These are phyloP conservation scores for Penicillium sp. DNA, from an alignment of 2,329 filamentous ascomycete genomes.

Conservation along the genomic window DNA sequence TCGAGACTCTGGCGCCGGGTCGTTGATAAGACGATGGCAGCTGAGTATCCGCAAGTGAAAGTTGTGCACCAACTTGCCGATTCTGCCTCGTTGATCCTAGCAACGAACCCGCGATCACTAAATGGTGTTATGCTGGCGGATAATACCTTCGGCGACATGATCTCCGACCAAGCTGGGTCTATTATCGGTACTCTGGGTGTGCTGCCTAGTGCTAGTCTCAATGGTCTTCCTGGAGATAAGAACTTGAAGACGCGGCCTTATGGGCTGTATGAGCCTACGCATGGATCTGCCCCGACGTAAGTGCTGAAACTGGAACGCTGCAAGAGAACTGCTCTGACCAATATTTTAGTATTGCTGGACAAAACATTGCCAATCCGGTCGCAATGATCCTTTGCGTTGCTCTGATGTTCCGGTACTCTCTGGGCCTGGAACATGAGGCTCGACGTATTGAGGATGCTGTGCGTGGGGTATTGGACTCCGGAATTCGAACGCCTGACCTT, in stretches of 20 bases:
- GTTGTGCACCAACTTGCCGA: conserved; percentile 84
- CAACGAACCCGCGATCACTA: conserved; percentile 77
- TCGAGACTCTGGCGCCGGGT: conserved; percentile 80
- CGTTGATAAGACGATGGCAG: conserved; percentile 71
- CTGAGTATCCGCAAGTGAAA: conserved; percentile 79
- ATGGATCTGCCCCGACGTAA: conserved; percentile 53
- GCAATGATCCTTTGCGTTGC: conserved; percentile 84
- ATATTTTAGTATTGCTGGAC: conserved; percentile 73
- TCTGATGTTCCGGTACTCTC: conserved; percentile 90
- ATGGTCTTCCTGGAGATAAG: conserved; percentile 70
- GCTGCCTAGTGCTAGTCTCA: conserved; percentile 77
- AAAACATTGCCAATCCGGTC: conserved; percentile 82
- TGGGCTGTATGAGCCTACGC: conserved; percentile 91
- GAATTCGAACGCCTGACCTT: conserved; percentile 74
- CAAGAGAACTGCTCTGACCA: conserved; percentile 1
- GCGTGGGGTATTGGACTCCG: conserved; percentile 67
- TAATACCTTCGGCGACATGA: conserved; percentile 90
- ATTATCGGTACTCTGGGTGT: conserved; percentile 84
- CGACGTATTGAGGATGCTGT: conserved; percentile 75
- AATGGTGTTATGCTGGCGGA: conserved; percentile 86
- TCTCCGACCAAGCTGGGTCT: conserved; percentile 84
- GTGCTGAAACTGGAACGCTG: conserved; percentile 3
- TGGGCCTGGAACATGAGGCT: conserved; percentile 71
- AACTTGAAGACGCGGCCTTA: conserved; percentile 65
- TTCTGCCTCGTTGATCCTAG: conserved; percentile 84